Base-by-base conservation (phyloP, 2,329 filamentous ascomycete species). In the Colletotrichum orbiculare region DNA sequence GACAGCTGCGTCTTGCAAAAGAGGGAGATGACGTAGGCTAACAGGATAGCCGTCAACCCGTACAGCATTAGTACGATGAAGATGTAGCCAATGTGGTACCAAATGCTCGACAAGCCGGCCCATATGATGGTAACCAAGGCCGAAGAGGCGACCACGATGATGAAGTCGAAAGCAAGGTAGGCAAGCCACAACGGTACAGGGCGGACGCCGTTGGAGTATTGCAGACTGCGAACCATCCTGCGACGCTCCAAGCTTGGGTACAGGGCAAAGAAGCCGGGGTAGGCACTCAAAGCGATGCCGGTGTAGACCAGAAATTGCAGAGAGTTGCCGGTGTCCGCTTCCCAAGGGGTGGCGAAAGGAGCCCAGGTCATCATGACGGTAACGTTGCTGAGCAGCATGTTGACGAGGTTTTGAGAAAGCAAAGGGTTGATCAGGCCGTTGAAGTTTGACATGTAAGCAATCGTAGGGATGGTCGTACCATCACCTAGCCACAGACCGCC, bases 131-230 rank as follows among this genome's bases (percentile, higher is more conserved):
- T 87, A 8, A 87, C 83, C 9, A 96, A 71, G 8, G 88, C 88
- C 17, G 89, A 89, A 34, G 89, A 86, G 4, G 87, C 71, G 12
- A 96, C 73, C 1, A 93, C 89, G 60, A 96, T 88, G 47, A 86
- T 74, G 68, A 94, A 93, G 78, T 97, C 94, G 72, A 97, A 97
- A 0, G 83, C 73, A 1, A 91, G 82, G 73, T 97, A 96, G 1
- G 94, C 92, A 6, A 92, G 77, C 94, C 95, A 97, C 2, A 97
- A 81, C 1, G 94, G 93, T 8, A 92, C 81, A 0, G 92, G 90
- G 11, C 92, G 85, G 35, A 97, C 93, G 50, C 94, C 94, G 73
- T 97, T 97, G 58, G 92, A 96, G 77, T 97, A 97, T 76, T 97
- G 91, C 37, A 97, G 81, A 13, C 91, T 91, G 55, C 94, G 87